Percentiles rank a stretch among this genome's conserved stretches.
phyloP scores from a whole-genome alignment of 805 yeast genomes.

The Grigorovia transvaalensis region DNA sequence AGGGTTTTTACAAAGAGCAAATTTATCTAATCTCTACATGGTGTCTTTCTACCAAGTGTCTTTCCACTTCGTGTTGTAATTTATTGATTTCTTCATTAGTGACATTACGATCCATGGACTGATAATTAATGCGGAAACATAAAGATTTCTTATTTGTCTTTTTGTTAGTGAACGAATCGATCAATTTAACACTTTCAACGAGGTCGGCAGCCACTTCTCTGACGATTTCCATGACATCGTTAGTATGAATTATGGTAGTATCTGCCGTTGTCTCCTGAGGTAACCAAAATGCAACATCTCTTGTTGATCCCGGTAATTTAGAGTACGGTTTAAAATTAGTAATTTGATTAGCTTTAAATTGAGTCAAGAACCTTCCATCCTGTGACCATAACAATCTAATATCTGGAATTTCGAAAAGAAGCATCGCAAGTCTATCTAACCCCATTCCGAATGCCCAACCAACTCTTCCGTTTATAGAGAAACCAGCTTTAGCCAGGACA shows the following conservation, averaged over 20 bases:
- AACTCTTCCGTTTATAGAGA: slow-evolving; percentile 42
- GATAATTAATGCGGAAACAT: slow-evolving; percentile 86
- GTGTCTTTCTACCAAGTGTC: slow-evolving; percentile 40
- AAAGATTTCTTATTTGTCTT: slow-evolving; percentile 66
- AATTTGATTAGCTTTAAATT: slow-evolving; percentile 58
- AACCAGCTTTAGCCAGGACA: slow-evolving; percentile 65
- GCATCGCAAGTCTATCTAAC: slow-evolving; percentile 89
- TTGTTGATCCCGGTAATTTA: slow-evolving; percentile 72
- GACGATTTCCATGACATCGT: slow-evolving; percentile 90
- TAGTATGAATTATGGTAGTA: slow-evolving; percentile 46
- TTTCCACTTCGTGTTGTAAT: slow-evolving; percentile 57
- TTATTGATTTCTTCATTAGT: slow-evolving; percentile 76
- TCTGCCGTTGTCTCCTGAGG: slow-evolving; percentile 27
- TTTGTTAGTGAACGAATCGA: slow-evolving; percentile 81
- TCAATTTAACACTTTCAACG: slow-evolving; percentile 71
- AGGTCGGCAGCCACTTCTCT: slow-evolving; percentile 77
- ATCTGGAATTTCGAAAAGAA: slow-evolving; percentile 90
- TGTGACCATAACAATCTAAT: slow-evolving; percentile 85
- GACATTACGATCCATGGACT: slow-evolving; percentile 88
- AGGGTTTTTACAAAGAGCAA: neutral
- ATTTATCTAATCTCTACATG: slow-evolving; percentile 45
- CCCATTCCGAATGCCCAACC: slow-evolving; percentile 99
- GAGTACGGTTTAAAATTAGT: slow-evolving; percentile 78
- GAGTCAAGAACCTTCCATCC: slow-evolving; percentile 66
- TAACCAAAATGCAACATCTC: slow-evolving; percentile 92